A percentile compares a stretch with the other conserved stretches of the same genome.
Conservation (phyloP, 345 rosid species). For the Erodium maritimum region DNA sequence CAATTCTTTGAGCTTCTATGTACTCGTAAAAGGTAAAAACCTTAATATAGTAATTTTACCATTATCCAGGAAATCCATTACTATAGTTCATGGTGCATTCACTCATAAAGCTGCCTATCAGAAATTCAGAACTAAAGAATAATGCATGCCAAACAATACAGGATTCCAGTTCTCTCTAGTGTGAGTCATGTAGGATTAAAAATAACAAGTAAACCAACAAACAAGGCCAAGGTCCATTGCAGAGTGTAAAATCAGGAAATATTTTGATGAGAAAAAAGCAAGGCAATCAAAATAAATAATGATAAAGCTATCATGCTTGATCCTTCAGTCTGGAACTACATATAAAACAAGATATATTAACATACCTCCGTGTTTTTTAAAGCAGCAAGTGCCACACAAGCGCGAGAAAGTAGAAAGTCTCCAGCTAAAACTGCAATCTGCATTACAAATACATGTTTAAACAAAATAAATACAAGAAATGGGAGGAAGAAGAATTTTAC, state of each 20-base stretch:
- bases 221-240: neutral
- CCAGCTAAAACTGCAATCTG: slow-evolving; percentile 91
- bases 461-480: neutral
- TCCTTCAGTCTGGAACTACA: neutral
- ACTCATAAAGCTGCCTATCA: no score
- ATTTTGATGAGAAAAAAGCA: neutral
- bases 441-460: slow-evolving; percentile 11
- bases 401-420: slow-evolving; percentile 85
- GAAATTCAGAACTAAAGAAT: no score
- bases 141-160: no score
- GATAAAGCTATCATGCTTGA: neutral
- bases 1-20: neutral
- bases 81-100: no score
- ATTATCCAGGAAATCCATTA: no score
- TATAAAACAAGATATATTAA: neutral
- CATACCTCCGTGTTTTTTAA: slow-evolving; percentile 77
- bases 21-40: neutral
- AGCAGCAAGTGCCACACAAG: slow-evolving; percentile 81
- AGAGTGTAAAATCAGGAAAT: neutral
- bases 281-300: neutral
- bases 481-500: neutral
- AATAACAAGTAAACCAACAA: no score
- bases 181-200: no score
- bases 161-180: no score
- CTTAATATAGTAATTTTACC: no score